Conservation (phyloP, 805 yeast genomes). For the Candida hispaniensis region DNA sequence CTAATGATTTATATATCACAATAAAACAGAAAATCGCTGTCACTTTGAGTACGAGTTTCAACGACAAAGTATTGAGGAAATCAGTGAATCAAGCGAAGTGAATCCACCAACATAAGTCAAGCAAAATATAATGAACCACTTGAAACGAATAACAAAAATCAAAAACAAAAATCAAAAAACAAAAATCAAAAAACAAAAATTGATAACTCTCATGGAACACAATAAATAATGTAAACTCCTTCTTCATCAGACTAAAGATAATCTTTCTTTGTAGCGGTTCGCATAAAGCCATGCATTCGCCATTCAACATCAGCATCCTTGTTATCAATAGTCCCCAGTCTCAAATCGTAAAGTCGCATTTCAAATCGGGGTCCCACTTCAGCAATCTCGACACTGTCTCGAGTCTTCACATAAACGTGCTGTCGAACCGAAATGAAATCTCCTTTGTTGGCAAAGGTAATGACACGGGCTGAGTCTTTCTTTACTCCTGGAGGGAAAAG, state of each 20-base stretch:
- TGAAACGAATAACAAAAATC: too few relatives aligned
- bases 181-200: too few relatives aligned
- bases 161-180: too few relatives aligned
- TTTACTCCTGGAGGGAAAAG: conserved; percentile 96
- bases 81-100: too few relatives aligned
- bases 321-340: conserved; percentile 84
- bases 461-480: conserved; percentile 79
- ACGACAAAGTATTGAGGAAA: too few relatives aligned
- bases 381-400: conserved; percentile 80
- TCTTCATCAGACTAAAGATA: conserved; percentile 53
- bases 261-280: conserved; percentile 93
- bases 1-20: too few relatives aligned
- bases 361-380: conserved; percentile 99
- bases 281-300: conserved; percentile 83
- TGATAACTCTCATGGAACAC: too few relatives aligned
- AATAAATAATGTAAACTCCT: too few relatives aligned
- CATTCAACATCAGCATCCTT: conserved; percentile 98
- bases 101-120: too few relatives aligned
- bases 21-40: too few relatives aligned
- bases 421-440: conserved; percentile 93
- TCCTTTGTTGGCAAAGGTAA: conserved; percentile 79
- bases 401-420: conserved; percentile 83
- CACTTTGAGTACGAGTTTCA: too few relatives aligned
- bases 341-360: conserved; percentile 82
- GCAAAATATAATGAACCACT: too few relatives aligned